These are phyloP conservation scores for Yarrowia yakushimensis DNA, from an alignment of 805 yeast species.

Conservation along the genomic window DNA sequence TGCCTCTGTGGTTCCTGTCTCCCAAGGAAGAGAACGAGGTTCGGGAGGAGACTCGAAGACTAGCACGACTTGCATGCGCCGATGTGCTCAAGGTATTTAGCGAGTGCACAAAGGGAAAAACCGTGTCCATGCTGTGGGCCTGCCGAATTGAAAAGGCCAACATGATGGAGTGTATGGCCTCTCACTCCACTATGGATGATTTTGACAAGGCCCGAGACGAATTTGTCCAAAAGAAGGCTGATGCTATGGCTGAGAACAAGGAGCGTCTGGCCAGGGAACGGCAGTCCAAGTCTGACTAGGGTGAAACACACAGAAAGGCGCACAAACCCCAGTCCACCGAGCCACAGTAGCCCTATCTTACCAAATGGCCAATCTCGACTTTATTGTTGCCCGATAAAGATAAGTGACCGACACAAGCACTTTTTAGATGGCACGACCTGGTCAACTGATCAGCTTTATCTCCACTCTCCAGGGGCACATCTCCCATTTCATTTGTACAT, in stretches of 20 bases:
- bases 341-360: background rate
- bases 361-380: background rate
- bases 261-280: slow-evolving; percentile 1
- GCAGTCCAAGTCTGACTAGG: background rate
- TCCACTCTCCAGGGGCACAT: background rate
- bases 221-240: slow-evolving; percentile 35
- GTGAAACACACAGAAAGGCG: background rate
- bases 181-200: slow-evolving; percentile 37
- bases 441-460: slow-evolving; percentile 11
- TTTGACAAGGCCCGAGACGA: slow-evolving; percentile 34
- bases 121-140: slow-evolving; percentile 39
- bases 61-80: slow-evolving; percentile 36
- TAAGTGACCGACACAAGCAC: background rate
- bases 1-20: slow-evolving; percentile 41
- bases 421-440: background rate
- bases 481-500: slow-evolving; percentile 9
- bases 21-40: slow-evolving; percentile 41
- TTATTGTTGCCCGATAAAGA: background rate
- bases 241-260: slow-evolving; percentile 25
- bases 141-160: slow-evolving; percentile 38
- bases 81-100: slow-evolving; percentile 36
- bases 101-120: slow-evolving; percentile 37
- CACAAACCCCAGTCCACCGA: background rate
- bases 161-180: slow-evolving; percentile 38
- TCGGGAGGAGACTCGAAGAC: slow-evolving; percentile 37